Evolutionary conservation across 257 asterid genomes (phyloP).

Genomic region (Coffea eugenioides): DNA sequence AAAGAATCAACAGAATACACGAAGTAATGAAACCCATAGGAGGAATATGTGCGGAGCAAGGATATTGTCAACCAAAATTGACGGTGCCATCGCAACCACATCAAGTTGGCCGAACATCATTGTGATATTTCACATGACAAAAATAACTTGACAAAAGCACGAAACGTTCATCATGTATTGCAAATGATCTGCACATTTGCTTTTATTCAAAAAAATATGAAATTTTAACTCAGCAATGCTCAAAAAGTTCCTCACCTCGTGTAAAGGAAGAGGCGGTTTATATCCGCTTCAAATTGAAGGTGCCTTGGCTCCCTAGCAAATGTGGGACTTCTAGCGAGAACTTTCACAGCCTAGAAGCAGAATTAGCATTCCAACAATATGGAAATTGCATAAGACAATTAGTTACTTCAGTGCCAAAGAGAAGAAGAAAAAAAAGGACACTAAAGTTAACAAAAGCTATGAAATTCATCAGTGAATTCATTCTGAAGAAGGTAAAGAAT

Average conservation of each 20-base stretch:
- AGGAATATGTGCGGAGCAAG: background rate
- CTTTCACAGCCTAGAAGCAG: conserved; percentile 64
- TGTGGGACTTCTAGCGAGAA: conserved; percentile 85
- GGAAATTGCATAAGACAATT: background rate
- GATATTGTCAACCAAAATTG: background rate
- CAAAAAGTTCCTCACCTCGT: conserved; percentile 49
- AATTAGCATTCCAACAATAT: background rate
- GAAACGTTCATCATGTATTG: background rate
- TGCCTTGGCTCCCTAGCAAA: conserved; percentile 61
- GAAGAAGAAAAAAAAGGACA: background rate
- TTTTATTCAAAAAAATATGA: background rate
- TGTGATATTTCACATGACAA: background rate
- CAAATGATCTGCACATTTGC: background rate
- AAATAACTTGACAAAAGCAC: background rate
- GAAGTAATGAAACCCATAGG: background rate
- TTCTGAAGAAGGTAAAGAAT: background rate
- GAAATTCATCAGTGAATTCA: background rate
- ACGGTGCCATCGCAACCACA: background rate
- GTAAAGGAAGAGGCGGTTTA: conserved; percentile 72
- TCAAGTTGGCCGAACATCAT: background rate
- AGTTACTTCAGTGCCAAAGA: background rate
- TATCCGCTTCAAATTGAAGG: conserved; percentile 79
- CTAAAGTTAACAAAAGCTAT: too few relatives aligned
- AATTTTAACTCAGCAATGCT: background rate
- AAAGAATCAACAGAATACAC: background rate